These are phyloP conservation scores for Aegle marmelos DNA, from an alignment of 345 rosid species.

Conservation along the genomic window DNA sequence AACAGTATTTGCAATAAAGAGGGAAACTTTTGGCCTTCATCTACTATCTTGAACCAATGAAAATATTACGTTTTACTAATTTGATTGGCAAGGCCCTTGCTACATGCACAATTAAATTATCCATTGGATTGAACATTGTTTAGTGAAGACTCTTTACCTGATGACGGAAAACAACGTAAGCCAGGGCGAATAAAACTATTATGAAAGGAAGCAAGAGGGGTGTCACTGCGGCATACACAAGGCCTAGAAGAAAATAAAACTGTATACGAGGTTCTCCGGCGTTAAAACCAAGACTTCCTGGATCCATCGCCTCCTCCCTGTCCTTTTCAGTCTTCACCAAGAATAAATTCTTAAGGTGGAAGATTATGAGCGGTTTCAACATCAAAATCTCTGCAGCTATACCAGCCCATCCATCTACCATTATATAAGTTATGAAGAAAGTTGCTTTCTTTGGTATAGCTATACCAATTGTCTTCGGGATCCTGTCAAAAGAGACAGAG, in stretches of 20 bases:
- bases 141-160: conserved; percentile 50
- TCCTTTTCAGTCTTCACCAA: conserved; percentile 96
- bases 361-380: conserved; percentile 79
- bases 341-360: conserved; percentile 80
- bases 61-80: background rate
- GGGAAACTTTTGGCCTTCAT: background rate
- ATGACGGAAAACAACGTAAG: conserved; percentile 81
- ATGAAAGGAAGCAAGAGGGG: conserved; percentile 87
- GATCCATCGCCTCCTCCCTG: conserved; percentile 90
- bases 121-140: background rate
- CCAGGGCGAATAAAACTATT: conserved; percentile 71
- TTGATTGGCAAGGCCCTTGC: background rate
- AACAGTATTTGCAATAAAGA: background rate
- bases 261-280: conserved; percentile 92
- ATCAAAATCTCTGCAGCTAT: conserved; percentile 82
- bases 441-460: conserved; percentile 94
- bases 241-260: conserved; percentile 85
- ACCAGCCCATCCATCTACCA: conserved; percentile 99
- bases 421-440: conserved; percentile 90
- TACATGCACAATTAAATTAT: background rate
- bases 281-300: conserved; percentile 87
- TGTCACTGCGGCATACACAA: conserved; percentile 82
- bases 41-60: background rate
- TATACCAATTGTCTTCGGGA: conserved; percentile 77
- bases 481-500: conserved; percentile 38